Evolutionary conservation across 2,329 filamentous ascomycete genomes (phyloP).

Genomic region (Botrytis cinerea): DNA sequence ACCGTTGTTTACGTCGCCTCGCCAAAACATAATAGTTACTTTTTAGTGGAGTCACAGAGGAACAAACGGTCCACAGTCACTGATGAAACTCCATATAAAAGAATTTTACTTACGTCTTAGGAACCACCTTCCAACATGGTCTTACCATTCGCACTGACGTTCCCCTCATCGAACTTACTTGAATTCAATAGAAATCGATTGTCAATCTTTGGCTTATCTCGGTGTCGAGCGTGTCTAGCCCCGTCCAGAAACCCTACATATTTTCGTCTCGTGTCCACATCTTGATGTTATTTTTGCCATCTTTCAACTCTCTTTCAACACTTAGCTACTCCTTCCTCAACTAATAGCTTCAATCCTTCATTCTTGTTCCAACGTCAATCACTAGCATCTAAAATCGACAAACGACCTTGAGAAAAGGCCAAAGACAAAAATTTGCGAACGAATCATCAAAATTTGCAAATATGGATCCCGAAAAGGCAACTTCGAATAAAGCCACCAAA

Average conservation of each 20-base stretch:
- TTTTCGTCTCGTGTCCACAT: conserved; percentile 14
- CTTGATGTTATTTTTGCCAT: background rate
- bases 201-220: conserved; percentile 23
- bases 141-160: background rate
- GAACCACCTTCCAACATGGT: conserved; percentile 19
- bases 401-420: background rate
- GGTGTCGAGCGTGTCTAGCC: conserved; percentile 5
- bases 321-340: conserved; percentile 11
- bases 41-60: background rate
- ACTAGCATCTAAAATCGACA: background rate
- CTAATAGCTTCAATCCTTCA: background rate
- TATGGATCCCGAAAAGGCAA: conserved; percentile 4
- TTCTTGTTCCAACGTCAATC: background rate
- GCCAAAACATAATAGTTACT: conserved; percentile 24
- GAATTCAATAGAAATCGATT: conserved; percentile 21
- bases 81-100: conserved; percentile 16
- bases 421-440: background rate
- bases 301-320: conserved; percentile 3
- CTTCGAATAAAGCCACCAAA: background rate
- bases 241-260: conserved; percentile 17
- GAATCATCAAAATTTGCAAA: background rate
- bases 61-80: conserved; percentile 12
- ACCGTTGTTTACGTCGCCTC: conserved; percentile 3
- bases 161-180: conserved; percentile 18
- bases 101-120: conserved; percentile 16